These are phyloP conservation scores for Obelidium mucronatum DNA, from an alignment of 192 early-diverging fungal species.

Conservation along the genomic window DNA sequence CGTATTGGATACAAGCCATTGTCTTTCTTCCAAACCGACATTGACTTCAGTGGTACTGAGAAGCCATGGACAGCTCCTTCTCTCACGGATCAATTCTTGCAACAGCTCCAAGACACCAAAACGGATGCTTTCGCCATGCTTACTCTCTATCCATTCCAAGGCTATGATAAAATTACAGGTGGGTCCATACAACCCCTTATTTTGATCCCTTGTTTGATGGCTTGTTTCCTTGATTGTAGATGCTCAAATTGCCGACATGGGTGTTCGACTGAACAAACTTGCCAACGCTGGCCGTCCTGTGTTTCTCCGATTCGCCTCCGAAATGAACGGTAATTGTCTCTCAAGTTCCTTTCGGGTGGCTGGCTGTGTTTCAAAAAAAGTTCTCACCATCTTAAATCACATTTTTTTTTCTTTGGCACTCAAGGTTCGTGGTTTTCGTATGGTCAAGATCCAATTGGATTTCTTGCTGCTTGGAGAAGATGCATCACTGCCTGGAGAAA, in stretches of 20 bases:
- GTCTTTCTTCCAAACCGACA: constrained; percentile 39
- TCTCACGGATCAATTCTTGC: not conserved
- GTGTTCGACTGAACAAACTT: constrained; percentile 26
- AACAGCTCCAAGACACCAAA: constrained; percentile 1
- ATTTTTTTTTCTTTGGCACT: constrained; percentile 46
- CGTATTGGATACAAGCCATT: constrained; percentile 28
- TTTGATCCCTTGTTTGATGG: not conserved
- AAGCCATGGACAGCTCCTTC: constrained; percentile 22
- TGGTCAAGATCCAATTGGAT: constrained; percentile 39
- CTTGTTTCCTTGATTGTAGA: not conserved
- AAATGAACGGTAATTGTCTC: constrained; percentile 46
- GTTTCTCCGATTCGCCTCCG: constrained; percentile 35
- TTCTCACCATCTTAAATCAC: not conserved
- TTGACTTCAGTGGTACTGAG: constrained; percentile 25
- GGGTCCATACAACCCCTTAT: not conserved
- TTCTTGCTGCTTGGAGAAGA: constrained; percentile 25
- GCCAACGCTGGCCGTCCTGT: constrained; percentile 26
- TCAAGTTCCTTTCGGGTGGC: no score
- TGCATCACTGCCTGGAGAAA: constrained; percentile 21
- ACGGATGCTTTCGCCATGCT: constrained; percentile 1
- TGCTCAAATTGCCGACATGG: constrained; percentile 29
- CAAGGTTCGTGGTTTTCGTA: constrained; percentile 35
- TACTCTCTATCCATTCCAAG: constrained; percentile 23
- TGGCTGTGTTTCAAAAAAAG: no score
- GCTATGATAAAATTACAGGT: constrained; percentile 29